Evolutionary conservation across 2,329 filamentous ascomycete species (phyloP), one percentile per base, ranked within the genome.

Genomic region (Kalaharituber pfeilii): DNA sequence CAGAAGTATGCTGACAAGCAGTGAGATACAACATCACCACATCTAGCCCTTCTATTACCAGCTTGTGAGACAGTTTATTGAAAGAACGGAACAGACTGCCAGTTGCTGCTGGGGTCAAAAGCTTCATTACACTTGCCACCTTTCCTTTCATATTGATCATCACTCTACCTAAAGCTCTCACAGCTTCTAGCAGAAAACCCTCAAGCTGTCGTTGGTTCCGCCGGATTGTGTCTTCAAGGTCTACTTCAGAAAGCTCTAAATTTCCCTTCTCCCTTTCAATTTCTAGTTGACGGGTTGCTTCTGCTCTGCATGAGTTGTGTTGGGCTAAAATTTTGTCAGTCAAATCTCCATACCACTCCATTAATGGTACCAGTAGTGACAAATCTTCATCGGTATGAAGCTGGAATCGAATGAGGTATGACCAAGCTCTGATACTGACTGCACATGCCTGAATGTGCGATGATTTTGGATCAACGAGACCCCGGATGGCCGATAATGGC

Each of bases 401-500:
- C 24, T 81, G 65, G 60, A 79, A 82, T 18, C 73, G 72, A 1
- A 78, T 73, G 26, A 83, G 68, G 59, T 81, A 78, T 52, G 68
- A 73, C 79, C 80, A 83, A 6, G 79, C 73, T 49, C 76, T 72
- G 15, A 83, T 63, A 56, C 76, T 82, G 59, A 82, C 80, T 27
- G 79, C 66, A 60, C 77, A 81, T 2, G 79, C 80, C 64, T 81
- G 77, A 60, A 79, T 80, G 63, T 84, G 80, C 8, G 80, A 81
- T 54, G 69, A 76, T 20, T 71, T 73, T 0, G 79, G 76, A 18
- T 69, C 65, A 2, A 84, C 77, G 1, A 84, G 70, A 53, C 75
- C 71, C 64, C 80, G 75, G 9, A 83, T 72, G 20, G 77, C 68
- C 53, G 73, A 70, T 1, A 75, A 66, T 5, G 69, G 69, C 3